Base-by-base conservation (phyloP, 371 early-diverging fungal genomes). In the Basidiobolus meristosporus region DNA sequence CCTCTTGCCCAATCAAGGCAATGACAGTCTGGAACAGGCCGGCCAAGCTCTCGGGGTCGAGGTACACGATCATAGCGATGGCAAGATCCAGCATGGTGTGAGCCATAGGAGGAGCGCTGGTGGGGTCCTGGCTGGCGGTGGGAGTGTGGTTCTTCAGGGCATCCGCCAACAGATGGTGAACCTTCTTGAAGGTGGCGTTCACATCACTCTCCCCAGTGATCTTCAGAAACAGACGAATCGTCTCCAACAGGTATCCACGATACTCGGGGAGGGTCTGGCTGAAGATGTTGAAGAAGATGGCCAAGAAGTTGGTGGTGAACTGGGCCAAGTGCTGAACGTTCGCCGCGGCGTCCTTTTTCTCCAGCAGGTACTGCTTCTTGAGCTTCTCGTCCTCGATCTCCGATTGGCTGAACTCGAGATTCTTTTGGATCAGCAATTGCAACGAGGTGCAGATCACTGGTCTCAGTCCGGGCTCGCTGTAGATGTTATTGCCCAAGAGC, bases 221-320 rank as follows among this genome's bases (percentile, higher is more conserved):
- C 15, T 52, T 57, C 41, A 83, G 42, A 44, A 73, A 79, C 39
- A 69, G 60, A 29, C 65, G 68, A 56, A 81, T 77, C n/a, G 71
- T 70, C 37, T 80, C 75, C 36, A 72, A 50, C 39, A 85, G 50
- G 40, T 73, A 79, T 9, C 74, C 77, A 43, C 83, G 76, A 48
- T 59, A 60, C 29, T 62, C 59, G 19, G 79, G 64, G 7, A 69
- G 55, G 16, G 79, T 72, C 40, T 70, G 67, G 44, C 78, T 73
- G 57, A 63, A 80, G 18, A 85, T 68, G 50, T 80, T 85, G 62
- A 85, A 85, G 44, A 83, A 73, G n/a, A 80, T 77, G 37, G 77
- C 68, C 40, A 85, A 53, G 42, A 70, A 82, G 38, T 79, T 77
- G 38, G 73, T 69, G 19, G 82, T 64, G 53, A 75, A 77, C 39